A percentile compares a stretch with the other conserved stretches of the same genome.
Evolutionary conservation across 495 filamentous ascomycete genomes (phyloP).

Genomic region (Cetradonia linearis): DNA sequence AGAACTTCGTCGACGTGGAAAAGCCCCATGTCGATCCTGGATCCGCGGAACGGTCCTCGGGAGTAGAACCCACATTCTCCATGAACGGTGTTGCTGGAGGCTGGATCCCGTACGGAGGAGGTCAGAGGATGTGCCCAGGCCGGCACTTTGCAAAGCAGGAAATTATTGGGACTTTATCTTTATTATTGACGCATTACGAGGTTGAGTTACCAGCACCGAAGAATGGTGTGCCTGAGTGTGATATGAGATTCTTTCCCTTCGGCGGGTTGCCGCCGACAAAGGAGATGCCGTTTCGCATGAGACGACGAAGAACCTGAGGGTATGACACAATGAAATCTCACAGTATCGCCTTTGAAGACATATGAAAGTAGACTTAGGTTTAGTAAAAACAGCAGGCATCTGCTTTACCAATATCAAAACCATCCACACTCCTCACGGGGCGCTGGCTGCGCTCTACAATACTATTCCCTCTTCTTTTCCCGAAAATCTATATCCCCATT

Average conservation of each 20-base stretch:
- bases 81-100: slow-evolving; percentile 2
- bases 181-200: not conserved
- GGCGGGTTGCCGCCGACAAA: not conserved
- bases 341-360: too few species aligned
- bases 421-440: too few species aligned
- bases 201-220: not conserved
- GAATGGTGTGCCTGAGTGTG: not conserved
- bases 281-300: not conserved
- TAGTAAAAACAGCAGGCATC: too few species aligned
- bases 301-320: not conserved
- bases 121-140: slow-evolving; percentile 12
- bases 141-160: slow-evolving; percentile 9
- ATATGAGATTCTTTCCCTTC: not conserved
- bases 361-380: too few species aligned
- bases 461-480: not conserved
- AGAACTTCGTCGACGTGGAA: not conserved
- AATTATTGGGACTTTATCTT: slow-evolving; percentile 1
- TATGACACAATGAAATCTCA: not conserved
- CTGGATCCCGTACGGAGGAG: slow-evolving; percentile 13
- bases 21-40: not conserved
- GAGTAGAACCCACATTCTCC: slow-evolving; percentile 8
- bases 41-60: not conserved
- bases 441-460: not conserved
- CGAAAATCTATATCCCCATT: not conserved
- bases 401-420: not conserved